phyloP scores from a whole-genome alignment of 1,284 basidiomycete genomes.

The Ceratobasidium sp. region DNA sequence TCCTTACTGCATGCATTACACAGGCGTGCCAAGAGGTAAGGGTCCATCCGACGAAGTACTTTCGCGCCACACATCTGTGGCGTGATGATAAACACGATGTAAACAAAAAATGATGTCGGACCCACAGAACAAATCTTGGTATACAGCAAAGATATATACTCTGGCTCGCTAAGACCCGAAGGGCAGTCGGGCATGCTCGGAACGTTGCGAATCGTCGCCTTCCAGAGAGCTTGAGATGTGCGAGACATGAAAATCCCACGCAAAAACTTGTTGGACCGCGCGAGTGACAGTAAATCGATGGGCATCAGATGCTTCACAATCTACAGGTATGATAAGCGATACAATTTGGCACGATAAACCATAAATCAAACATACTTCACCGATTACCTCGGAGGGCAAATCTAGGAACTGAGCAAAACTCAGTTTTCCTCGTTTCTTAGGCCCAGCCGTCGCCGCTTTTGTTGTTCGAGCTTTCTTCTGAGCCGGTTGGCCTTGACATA shows the following conservation, averaged over 20 bases:
- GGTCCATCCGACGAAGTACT: not conserved
- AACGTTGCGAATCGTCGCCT: no score
- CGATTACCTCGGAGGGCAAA: not conserved
- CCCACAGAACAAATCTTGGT: constrained; percentile 10
- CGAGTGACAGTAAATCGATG: no score
- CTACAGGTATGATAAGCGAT: no score
- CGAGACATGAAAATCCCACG: no score
- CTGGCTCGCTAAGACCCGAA: no score
- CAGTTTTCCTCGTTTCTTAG: not conserved
- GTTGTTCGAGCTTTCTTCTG: not conserved
- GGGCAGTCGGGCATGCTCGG: no score
- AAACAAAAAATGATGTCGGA: not conserved
- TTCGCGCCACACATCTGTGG: not conserved
- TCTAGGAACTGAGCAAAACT: not conserved
- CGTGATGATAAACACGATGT: not conserved
- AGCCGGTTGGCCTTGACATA: not conserved
- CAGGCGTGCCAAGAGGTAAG: constrained; percentile 12
- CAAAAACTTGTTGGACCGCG: no score
- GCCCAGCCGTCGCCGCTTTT: no score
- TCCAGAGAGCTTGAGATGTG: no score
- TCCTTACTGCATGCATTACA: constrained; percentile 1
- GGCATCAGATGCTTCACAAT: not conserved
- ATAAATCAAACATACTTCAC: no score
- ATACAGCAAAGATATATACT: constrained; percentile 49
- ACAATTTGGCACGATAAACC: no score